Evolutionary conservation across 768 basidiomycete species (phyloP).

Genomic region (Sporobolomyces phaffii): DNA sequence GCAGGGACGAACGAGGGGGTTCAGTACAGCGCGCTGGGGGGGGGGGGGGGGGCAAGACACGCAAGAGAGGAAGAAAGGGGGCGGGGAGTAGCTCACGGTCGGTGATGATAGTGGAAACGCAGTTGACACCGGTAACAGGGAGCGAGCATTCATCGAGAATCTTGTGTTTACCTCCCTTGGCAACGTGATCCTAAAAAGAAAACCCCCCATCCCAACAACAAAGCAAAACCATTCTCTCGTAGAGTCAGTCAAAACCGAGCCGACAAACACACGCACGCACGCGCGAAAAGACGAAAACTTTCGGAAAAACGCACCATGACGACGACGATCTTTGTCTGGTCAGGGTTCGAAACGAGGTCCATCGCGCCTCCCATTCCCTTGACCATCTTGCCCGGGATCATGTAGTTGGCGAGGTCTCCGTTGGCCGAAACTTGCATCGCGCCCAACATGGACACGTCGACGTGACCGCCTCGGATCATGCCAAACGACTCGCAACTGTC

Average conservation of each 20-base stretch:
- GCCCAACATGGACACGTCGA: conserved; percentile 87
- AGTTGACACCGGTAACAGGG: conserved; percentile 79
- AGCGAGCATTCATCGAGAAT: conserved; percentile 69
- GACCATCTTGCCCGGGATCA: conserved; percentile 81
- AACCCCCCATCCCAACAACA: too few species aligned
- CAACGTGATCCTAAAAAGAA: conserved; percentile 73
- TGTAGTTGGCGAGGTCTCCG: conserved; percentile 91
- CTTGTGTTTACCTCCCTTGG: conserved; percentile 84
- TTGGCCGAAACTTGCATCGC: conserved; percentile 91
- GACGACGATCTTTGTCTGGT: conserved; percentile 64
- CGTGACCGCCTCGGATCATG: conserved; percentile 96
- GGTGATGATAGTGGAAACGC: conserved; percentile 86
- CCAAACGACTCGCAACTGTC: conserved; percentile 91
- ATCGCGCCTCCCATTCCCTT: conserved; percentile 80
- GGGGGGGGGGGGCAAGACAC: too few species aligned
- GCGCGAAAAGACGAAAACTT: too few species aligned
- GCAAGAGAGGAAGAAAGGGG: too few species aligned
- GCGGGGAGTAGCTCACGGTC: conserved; percentile 59
- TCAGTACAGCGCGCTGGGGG: too few species aligned
- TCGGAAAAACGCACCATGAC: conserved; percentile 22
- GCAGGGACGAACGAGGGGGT: too few species aligned
- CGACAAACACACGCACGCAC: too few species aligned
- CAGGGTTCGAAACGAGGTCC: conserved; percentile 66
- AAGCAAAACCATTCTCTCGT: too few species aligned
- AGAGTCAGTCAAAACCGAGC: conserved; percentile 47